phyloP scores from a whole-genome alignment of 2,329 filamentous ascomycete genomes.

The Fonsecaea nubica region DNA sequence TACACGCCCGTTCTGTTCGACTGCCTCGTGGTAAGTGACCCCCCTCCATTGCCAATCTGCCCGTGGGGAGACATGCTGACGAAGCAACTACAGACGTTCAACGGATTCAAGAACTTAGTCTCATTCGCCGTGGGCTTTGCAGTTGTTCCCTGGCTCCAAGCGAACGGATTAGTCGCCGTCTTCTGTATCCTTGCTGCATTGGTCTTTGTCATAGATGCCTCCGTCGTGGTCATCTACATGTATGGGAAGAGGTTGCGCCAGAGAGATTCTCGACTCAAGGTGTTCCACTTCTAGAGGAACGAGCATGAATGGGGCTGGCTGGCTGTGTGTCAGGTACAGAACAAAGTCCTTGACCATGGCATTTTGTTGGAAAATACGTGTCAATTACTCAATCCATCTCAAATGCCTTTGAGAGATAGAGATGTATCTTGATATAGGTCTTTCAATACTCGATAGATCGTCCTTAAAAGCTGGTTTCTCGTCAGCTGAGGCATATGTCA shows the following conservation, averaged over 20 bases:
- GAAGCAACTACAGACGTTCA: constrained; percentile 6
- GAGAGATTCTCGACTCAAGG: background rate
- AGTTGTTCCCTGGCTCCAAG: constrained; percentile 17
- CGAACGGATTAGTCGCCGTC: constrained; percentile 1
- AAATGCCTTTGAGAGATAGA: too few relatives aligned
- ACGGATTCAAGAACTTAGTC: constrained; percentile 24
- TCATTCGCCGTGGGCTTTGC: constrained; percentile 21
- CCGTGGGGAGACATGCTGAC: background rate
- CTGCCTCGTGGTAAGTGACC: background rate
- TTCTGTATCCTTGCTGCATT: constrained; percentile 4
- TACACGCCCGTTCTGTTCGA: background rate
- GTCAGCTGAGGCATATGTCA: too few relatives aligned
- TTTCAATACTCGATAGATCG: too few relatives aligned
- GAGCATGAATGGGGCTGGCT: background rate
- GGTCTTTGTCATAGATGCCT: constrained; percentile 2
- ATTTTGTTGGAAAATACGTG: too few relatives aligned
- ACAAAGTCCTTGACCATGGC: too few relatives aligned
- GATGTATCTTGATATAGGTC: too few relatives aligned
- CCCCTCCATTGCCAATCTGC: too few relatives aligned
- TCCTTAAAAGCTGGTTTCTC: too few relatives aligned
- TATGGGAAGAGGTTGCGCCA: constrained; percentile 2
- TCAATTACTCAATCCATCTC: too few relatives aligned
- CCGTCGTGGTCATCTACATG: background rate
- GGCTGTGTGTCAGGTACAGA: too few relatives aligned
- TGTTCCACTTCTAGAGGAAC: constrained; percentile 2